Evolutionary conservation across 1,284 basidiomycete species (phyloP), one percentile per base, ranked within the genome.

Genomic region (Pisolithus thermaeus): DNA sequence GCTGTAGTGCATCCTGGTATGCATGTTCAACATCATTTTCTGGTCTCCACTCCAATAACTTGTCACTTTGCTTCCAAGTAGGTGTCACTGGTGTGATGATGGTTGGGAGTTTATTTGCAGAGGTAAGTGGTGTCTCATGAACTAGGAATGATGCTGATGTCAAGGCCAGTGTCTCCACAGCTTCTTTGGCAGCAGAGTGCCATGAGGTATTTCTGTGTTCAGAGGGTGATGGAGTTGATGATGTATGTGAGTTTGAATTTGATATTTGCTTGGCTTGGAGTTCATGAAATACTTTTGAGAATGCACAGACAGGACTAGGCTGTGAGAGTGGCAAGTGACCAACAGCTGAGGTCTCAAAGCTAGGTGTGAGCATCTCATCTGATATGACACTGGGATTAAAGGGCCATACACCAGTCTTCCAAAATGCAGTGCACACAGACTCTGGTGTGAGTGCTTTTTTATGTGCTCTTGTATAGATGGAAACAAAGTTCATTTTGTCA

Each of bases 341-440:
- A 25, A 25, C 2, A 12, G 25, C 39, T 12, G 35, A 50, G 9
- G 49, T 50, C 27, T 37, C 42, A 1, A 45, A 23, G 39, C 49
- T 50, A 12, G 22, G 49, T 7, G 47, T 47, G 39, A 49, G 44
- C 37, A 69, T 70, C 7, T 47, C 45, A 6, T 32, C 22, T 22
- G 49, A 28, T 9, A 62, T 38, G 4, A 52, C 41, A 40, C 49
- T 27, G 5, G 49, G 53, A 47, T 58, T 52, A 32, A 53, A 58
- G 20, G 58, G 59, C 27, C 49, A 52, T 22, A 60, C 50, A 7
- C 55, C 59, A 18, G 56, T 60, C 32, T 52, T 55, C 12, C 28
- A 2, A 39, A 61, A 60, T 42, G 57, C 58, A 7, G 51, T 23
- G 18, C 54, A 25, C 42, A 61, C 56, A 23, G 28, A 41, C 8